A percentile compares a stretch with the other conserved stretches of the same genome.
phyloP scores from a whole-genome alignment of 768 basidiomycete species.

The Termitomyces sp. region DNA sequence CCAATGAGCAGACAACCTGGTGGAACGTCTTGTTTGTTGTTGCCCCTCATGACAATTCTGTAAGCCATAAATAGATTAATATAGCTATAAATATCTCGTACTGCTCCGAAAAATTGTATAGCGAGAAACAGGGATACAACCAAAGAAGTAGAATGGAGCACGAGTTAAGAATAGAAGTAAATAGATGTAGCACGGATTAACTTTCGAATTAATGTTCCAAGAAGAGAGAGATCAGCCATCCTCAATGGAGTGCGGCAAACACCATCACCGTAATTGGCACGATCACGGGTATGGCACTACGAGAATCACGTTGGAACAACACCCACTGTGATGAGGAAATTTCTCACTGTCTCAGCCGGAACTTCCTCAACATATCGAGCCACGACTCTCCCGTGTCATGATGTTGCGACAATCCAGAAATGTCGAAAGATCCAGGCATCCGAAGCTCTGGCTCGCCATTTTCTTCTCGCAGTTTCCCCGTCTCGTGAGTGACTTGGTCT shows the following conservation, averaged over 20 bases:
- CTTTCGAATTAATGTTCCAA: not conserved
- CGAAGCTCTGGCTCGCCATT: slow-evolving; percentile 24
- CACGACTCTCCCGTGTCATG: slow-evolving; percentile 15
- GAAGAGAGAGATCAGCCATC: not conserved
- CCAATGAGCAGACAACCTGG: not conserved
- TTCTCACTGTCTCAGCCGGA: slow-evolving; percentile 22
- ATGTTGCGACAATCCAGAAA: slow-evolving; percentile 12
- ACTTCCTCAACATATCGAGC: slow-evolving; percentile 25
- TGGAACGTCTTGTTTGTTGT: no score
- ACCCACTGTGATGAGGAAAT: slow-evolving; percentile 14
- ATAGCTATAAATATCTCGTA: not conserved
- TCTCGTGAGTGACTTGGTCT: slow-evolving; percentile 13
- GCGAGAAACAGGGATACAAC: not conserved
- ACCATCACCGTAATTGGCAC: not conserved
- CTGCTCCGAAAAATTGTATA: not conserved
- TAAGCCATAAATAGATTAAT: not conserved
- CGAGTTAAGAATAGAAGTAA: not conserved
- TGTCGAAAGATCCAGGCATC: slow-evolving; percentile 52
- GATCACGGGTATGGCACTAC: not conserved
- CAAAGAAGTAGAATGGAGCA: not conserved
- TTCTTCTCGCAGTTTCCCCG: slow-evolving; percentile 10
- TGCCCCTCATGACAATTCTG: not conserved
- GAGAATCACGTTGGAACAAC: not conserved
- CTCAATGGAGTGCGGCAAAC: not conserved
- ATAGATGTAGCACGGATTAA: not conserved